Evolutionary conservation across 345 rosid genomes (phyloP).

Genomic region (Ceriops decandra): DNA sequence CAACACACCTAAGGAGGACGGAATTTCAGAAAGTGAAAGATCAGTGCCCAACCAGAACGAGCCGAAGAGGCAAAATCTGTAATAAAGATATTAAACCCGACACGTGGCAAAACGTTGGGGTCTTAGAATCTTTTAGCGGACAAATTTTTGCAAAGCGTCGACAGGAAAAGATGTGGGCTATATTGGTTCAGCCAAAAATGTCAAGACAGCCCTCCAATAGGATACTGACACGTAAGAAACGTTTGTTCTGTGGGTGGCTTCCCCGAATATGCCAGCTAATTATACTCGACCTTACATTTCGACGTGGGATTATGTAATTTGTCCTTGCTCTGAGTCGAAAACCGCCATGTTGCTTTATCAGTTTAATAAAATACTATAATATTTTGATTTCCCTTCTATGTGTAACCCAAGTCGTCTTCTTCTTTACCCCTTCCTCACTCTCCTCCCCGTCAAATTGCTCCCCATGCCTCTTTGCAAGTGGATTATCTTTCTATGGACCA

Average conservation of each 20-base stretch:
- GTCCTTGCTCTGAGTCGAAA: constrained; percentile 8
- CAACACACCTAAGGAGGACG: no score
- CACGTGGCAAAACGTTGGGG: constrained; percentile 9
- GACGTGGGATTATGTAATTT: constrained; percentile 11
- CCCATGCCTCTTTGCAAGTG: neutral
- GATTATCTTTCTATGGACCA: constrained; percentile 1
- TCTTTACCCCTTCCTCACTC: neutral
- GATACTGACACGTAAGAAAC: neutral
- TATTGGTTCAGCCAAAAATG: no score
- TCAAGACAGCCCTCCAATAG: constrained; percentile 12
- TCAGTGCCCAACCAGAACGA: constrained; percentile 5
- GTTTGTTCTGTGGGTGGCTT: neutral
- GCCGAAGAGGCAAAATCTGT: neutral
- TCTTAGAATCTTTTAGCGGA: constrained; percentile 20
- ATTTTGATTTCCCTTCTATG: constrained; percentile 9
- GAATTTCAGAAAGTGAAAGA: no score
- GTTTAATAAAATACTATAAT: constrained; percentile 7
- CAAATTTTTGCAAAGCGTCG: neutral
- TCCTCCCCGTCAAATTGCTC: constrained; percentile 13
- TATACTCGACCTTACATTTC: neutral
- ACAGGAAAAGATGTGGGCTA: constrained; percentile 2
- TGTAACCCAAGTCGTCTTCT: constrained; percentile 13
- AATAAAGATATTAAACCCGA: neutral
- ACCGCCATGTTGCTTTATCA: neutral
- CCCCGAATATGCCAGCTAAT: constrained; percentile 8